Evolutionary conservation across 371 early-diverging fungal species (phyloP).

Genomic region (Mucor piriformis): DNA sequence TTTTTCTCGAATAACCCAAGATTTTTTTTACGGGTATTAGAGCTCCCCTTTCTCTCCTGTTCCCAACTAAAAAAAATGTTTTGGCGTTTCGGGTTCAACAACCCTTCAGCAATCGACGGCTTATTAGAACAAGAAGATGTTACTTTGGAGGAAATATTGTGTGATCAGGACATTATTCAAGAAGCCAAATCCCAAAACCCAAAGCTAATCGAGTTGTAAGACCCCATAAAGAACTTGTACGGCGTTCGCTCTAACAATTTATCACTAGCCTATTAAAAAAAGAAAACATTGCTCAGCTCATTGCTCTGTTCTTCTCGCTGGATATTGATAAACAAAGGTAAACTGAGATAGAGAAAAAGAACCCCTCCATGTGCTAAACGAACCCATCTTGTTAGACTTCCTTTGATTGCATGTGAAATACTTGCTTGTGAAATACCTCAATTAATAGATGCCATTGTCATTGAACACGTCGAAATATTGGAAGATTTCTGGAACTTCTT

Average conservation of each 20-base stretch:
- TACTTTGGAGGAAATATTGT: constrained; percentile 75
- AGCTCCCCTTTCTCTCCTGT: not conserved
- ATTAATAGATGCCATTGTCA: constrained; percentile 73
- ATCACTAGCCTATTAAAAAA: constrained; percentile 47
- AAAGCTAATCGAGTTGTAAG: constrained; percentile 83
- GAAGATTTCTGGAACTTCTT: constrained; percentile 82
- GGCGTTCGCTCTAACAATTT: not conserved
- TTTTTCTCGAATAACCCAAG: too few species aligned
- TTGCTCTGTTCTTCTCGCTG: constrained; percentile 54
- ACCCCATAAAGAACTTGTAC: not conserved
- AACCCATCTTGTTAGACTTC: constrained; percentile 57
- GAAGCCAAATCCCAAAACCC: constrained; percentile 84
- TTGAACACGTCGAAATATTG: constrained; percentile 70
- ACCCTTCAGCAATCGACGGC: constrained; percentile 73
- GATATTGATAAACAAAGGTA: constrained; percentile 32
- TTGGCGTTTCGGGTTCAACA: constrained; percentile 82
- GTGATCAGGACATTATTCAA: constrained; percentile 85
- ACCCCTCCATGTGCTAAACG: not conserved
- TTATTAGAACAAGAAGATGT: constrained; percentile 78
- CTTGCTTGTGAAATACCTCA: constrained; percentile 85
- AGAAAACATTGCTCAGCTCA: constrained; percentile 62
- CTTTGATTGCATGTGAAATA: constrained; percentile 85
- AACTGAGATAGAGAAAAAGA: not conserved
- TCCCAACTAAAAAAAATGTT: constrained; percentile 51
- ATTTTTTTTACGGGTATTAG: too few species aligned